A percentile compares a stretch with the other conserved stretches of the same genome.
phyloP scores from a whole-genome alignment of 768 basidiomycete genomes.

The Auriscalpium vulgare region DNA sequence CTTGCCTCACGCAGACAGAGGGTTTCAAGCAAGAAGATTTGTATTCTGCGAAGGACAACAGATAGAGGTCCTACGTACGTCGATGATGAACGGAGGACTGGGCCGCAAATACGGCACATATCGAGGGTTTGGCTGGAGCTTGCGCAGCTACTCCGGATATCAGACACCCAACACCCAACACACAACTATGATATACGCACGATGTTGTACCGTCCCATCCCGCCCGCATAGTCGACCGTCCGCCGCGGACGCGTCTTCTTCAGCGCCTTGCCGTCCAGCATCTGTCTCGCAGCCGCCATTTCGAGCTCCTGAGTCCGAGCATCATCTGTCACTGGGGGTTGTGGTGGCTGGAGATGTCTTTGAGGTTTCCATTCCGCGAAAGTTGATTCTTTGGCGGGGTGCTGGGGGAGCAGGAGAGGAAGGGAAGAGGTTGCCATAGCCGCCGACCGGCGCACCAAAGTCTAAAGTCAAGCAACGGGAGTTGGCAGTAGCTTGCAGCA shows the following conservation, averaged over 20 bases:
- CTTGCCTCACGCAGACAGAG: too few relatives aligned
- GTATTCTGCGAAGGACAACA: background rate
- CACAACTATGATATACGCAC: conserved; percentile 31
- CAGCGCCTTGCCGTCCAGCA: conserved; percentile 71
- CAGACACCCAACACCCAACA: conserved; percentile 1
- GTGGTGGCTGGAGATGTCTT: conserved; percentile 54
- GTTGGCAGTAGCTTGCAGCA: too few relatives aligned
- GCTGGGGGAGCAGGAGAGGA: conserved; percentile 49
- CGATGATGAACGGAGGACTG: conserved; percentile 80
- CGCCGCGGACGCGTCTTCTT: conserved; percentile 90
- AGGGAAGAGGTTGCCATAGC: conserved; percentile 19
- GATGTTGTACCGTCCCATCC: conserved; percentile 77
- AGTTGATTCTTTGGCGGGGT: conserved; percentile 26
- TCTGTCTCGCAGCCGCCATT: conserved; percentile 60
- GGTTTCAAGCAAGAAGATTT: too few relatives aligned
- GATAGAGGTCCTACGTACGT: conserved; percentile 44
- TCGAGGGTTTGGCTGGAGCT: conserved; percentile 69
- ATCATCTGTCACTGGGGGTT: conserved; percentile 79
- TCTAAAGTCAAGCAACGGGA: too few relatives aligned
- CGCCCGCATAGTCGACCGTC: conserved; percentile 93
- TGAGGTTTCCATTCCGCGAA: conserved; percentile 72
- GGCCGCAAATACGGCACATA: conserved; percentile 77
- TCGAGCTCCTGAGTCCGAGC: conserved; percentile 71
- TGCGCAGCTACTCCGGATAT: conserved; percentile 45
- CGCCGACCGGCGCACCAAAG: background rate